Percentiles rank a stretch among this genome's conserved stretches.
These are phyloP conservation scores for Botrytis fabae DNA, from an alignment of 2,329 filamentous ascomycete genomes.

Conservation along the genomic window DNA sequence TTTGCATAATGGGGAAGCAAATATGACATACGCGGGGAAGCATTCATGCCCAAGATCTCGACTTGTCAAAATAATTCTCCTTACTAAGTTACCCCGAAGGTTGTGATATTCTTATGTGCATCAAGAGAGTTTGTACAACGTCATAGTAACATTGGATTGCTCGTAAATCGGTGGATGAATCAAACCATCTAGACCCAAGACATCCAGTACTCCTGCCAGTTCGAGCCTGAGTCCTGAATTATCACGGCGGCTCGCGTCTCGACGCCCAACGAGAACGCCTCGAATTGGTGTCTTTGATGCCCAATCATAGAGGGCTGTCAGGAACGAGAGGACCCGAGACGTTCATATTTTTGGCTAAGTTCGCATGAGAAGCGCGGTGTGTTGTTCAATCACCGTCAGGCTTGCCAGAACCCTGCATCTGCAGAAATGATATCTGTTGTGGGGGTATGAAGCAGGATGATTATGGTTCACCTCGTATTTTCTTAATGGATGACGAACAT, in stretches of 20 bases:
- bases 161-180: constrained; percentile 9
- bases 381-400: constrained; percentile 35
- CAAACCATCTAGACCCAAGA: constrained; percentile 1
- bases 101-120: constrained; percentile 26
- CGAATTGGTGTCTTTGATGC: constrained; percentile 34
- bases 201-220: constrained; percentile 32
- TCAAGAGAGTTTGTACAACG: constrained; percentile 34
- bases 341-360: constrained; percentile 25
- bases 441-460: constrained; percentile 26
- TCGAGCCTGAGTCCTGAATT: constrained; percentile 18
- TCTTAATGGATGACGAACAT: constrained; percentile 19
- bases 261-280: constrained; percentile 37
- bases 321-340: constrained; percentile 27
- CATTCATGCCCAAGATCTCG: constrained; percentile 32
- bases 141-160: constrained; percentile 29
- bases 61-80: constrained; percentile 19
- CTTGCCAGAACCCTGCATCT: constrained; percentile 34
- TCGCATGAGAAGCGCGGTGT: constrained; percentile 36
- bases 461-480: constrained; percentile 22
- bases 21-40: constrained; percentile 32
- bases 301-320: constrained; percentile 37
- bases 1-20: constrained; percentile 27
- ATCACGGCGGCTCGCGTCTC: constrained; percentile 37
- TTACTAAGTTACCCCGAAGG: constrained; percentile 23
- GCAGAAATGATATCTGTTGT: constrained; percentile 30